Conservation (phyloP, 495 filamentous ascomycete species). For the Aspergillus incahuasiensis region DNA sequence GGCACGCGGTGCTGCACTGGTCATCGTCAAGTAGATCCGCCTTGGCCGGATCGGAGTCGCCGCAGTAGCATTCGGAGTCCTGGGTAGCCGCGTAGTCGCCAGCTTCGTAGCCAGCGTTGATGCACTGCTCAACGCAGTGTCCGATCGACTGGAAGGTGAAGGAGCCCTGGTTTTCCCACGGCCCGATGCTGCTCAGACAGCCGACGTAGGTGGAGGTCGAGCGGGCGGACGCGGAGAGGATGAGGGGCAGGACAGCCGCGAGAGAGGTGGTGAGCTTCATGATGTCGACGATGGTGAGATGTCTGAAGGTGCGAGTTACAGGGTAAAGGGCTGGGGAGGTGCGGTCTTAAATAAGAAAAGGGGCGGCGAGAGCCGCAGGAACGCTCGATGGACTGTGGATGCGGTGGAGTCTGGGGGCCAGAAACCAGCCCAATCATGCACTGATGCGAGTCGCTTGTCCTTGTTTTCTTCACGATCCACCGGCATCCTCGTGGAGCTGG, state of each 20-base stretch:
- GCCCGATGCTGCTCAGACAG: background rate
- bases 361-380: too few species aligned
- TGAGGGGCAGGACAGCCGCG: background rate
- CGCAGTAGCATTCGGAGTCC: slow-evolving; percentile 7
- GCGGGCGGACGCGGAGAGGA: background rate
- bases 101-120: background rate
- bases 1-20: background rate
- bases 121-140: background rate
- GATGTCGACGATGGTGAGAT: background rate
- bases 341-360: background rate
- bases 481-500: too few species aligned
- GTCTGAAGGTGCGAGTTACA: background rate
- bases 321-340: background rate
- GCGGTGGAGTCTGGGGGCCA: too few species aligned
- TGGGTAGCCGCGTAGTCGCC: background rate
- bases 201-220: background rate
- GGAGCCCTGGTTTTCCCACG: background rate
- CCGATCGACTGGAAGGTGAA: background rate
- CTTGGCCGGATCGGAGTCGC: background rate
- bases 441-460: too few species aligned
- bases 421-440: too few species aligned
- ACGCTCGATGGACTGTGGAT: too few species aligned
- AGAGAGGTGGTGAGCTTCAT: background rate
- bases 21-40: background rate
- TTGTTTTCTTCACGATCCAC: too few species aligned